Conservation (phyloP, 1,284 basidiomycete species). For the Calocybe gambosa region DNA sequence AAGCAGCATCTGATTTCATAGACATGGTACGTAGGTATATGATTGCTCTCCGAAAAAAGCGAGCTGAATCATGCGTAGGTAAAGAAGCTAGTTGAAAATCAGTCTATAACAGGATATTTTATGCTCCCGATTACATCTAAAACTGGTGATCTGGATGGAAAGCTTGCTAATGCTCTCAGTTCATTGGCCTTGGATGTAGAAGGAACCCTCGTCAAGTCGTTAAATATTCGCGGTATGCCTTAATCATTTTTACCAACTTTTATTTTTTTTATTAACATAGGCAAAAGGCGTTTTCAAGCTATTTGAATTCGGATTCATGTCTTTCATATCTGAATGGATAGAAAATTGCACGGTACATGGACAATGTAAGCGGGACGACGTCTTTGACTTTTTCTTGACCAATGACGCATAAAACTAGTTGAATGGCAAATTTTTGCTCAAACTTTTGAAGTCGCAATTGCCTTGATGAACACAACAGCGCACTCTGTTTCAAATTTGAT, state of each 20-base stretch:
- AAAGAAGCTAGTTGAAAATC: slow-evolving; percentile 37
- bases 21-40: slow-evolving; percentile 38
- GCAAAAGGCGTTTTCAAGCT: slow-evolving; percentile 36
- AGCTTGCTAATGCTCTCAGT: slow-evolving; percentile 38
- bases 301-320: slow-evolving; percentile 41
- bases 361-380: slow-evolving; percentile 38
- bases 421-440: slow-evolving; percentile 53
- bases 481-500: slow-evolving; percentile 27
- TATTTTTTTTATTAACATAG: slow-evolving; percentile 2
- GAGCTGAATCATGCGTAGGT: slow-evolving; percentile 29
- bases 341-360: slow-evolving; percentile 44
- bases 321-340: slow-evolving; percentile 48
- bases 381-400: slow-evolving; percentile 2
- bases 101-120: slow-evolving; percentile 34
- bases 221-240: slow-evolving; percentile 42
- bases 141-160: slow-evolving; percentile 49
- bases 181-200: slow-evolving; percentile 44
- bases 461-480: slow-evolving; percentile 35
- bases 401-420: slow-evolving; percentile 30
- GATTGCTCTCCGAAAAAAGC: not conserved
- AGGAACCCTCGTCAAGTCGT: slow-evolving; percentile 45
- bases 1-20: slow-evolving; percentile 35
- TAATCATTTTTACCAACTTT: not conserved
- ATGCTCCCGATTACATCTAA: slow-evolving; percentile 44
- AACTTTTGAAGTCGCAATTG: slow-evolving; percentile 36